Base-by-base conservation (phyloP, 306 rosid species). In the Abrus pulchellus region DNA sequence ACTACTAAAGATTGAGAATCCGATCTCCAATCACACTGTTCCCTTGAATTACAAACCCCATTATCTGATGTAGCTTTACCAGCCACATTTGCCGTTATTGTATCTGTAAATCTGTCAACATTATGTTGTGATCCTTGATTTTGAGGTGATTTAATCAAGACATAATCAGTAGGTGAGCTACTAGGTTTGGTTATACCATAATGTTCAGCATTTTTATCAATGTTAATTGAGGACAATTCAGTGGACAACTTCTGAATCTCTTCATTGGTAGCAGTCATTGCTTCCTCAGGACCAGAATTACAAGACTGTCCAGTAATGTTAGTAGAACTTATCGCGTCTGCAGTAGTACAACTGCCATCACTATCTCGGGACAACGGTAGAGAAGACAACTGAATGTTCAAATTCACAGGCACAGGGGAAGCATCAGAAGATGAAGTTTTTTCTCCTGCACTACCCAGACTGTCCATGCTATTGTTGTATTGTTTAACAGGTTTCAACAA, bases 261-360 rank as follows among this genome's bases (percentile, higher is more conserved):
- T 74, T 82, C 97, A 78, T 85, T 89, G 83, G 92, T 68, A 73
- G 83, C 82, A 77, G 56, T 47, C n/a, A 68, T 38, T 54, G 79
- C 87, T 78, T 84, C 94, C 77, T 91, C 92, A 76, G 77, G 89
- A 85, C 54, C 63, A 71, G 92, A 86, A 82, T 69, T 82, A 80
- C 78, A 75, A 27, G 90, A 77, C 79, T 86, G 91, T 84, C 84
- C 86, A 59, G 83, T 77, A 20, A 80, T 59, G 78, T 86, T 80
- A 75, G 74, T 76, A 55, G 86, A 76, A 84, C 57, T 83, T 80
- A 87, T 62, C 68, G 85, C 73, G 65, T 47, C 83, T 61, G 86
- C 77, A 64, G 86, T 78, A 83, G 73, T 73, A 64, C 74, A 77
- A 74, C 82, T 85, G 79, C 83, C 89, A 86, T 84, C 91, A 82